Base-by-base conservation (phyloP, 1,284 basidiomycete species). In the Cryptococcus deneoformans region DNA sequence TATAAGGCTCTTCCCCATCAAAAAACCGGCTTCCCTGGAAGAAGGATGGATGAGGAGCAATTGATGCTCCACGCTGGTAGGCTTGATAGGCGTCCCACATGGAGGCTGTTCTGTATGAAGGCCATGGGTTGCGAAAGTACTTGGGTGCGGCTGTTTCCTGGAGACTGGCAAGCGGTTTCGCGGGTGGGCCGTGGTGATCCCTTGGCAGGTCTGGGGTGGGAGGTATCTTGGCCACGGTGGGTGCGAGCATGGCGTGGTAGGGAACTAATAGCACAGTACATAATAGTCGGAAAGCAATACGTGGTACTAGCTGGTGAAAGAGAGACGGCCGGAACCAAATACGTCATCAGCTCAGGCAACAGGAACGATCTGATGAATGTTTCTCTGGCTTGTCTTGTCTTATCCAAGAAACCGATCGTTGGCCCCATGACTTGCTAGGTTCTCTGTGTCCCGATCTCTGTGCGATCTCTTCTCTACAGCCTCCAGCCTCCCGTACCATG, bases 61-160 rank as follows among this genome's bases (percentile, higher is more conserved):
- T 60, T 1, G 69, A 68, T 14, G 77, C 75, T 1, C 77, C 77
- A 44, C 69, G 65, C 50, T 71, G 64, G 57, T 73, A 76, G 0
- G 76, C 68, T 9, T 62, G 52, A 57, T 66, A 76, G 4, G 70
- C 68, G 52, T 78, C 77, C 6, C 45, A 54, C 29, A 72, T 52
- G 0, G 67, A 65, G 2, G 73, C 66, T 2, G 67, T 57, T 10
- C 73, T 66, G 59, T 73, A 78, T 7, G 73, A 75, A 44, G 70
- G 70, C 77, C 77, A 78, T 0, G 77, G 77, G 58, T 78, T 78
- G 54, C 66, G 60, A 58, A 77, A 78, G 54, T 68, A 70, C 10
- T 55, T 58, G 6, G 72, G 67, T 20, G 63, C 64, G n/a, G 49
- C 50, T 24, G 36, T 35, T 10, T 43, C 52, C 0, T 24, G 16